Base-by-base conservation (phyloP, 2,329 filamentous ascomycete species). In the Xylaria polymorpha region DNA sequence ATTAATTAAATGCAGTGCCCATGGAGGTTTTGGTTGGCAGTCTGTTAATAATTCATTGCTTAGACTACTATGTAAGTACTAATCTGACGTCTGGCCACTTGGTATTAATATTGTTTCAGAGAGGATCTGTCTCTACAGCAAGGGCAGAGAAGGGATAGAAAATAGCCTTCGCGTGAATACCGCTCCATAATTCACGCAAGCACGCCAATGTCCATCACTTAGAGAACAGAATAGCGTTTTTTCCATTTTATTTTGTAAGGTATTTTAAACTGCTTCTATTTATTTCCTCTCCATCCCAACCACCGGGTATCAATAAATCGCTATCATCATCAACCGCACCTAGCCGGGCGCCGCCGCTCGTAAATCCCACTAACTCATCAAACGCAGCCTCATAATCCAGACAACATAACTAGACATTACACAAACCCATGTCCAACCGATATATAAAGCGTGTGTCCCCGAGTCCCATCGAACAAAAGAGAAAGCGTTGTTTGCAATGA, bases 241-340 rank as follows among this genome's bases (percentile, higher is more conserved):
- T 25, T 41, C 12, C 29, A 4, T 57, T 43, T 57, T 57, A 22
- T 57, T 43, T 41, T 29, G 22, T 58, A 29, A 4, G 14, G 9
- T 50, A 15, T 62, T 51, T 58, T 59, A 32, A 22, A 22, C 48
- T 61, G 35, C 35, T 41, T 58, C 35, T 63, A 22, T 58, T 59
- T 59, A 12, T 15, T 59, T 25, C 35, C 15, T 35, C 46, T 32
- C 32, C 51, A 35, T 44, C 12, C 25, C 20, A 25, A 22, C 56
- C 63, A 63, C 59, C 62, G 67, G 67, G 67, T 69, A 69, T 69
- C 67, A 67, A 67, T 44, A 44, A 44, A 44, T 44, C 64, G 58
- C 43, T 58, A 59, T 60, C 57, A 61, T 58, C 25, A 20, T 22
- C 39, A 65, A 44, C 57, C 9, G 39, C 8, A 53, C 43, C 58